Conservation (phyloP, 148 eudicot genomes). For the Chenopodium suecicum region DNA sequence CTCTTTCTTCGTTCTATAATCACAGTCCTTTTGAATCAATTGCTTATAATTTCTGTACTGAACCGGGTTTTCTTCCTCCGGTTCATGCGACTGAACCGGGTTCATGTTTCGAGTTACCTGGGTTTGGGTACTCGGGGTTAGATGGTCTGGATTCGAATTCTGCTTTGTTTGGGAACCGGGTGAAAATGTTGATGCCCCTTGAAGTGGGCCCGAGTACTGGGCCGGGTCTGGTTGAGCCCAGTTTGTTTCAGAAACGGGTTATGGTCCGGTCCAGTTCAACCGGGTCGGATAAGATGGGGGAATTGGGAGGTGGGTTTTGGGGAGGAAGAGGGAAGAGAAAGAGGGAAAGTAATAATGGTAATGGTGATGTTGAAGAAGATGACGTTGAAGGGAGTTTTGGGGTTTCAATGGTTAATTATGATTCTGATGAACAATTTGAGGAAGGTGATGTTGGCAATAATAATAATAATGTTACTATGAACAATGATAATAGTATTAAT, state of each 20-base stretch:
- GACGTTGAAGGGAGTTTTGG: slow-evolving; percentile 39
- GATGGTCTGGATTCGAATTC: slow-evolving; percentile 27
- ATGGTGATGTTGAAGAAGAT: slow-evolving; percentile 17
- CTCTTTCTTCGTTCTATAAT: neutral
- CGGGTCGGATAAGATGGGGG: slow-evolving; percentile 13
- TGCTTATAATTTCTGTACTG: slow-evolving; percentile 33
- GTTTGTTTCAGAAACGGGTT: slow-evolving; percentile 48
- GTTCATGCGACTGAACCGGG: slow-evolving; percentile 12
- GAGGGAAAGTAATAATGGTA: slow-evolving; percentile 22
- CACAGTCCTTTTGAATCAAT: neutral
- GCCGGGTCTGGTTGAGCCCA: slow-evolving; percentile 30
- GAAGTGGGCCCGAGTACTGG: slow-evolving; percentile 36
- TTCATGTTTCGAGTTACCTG: slow-evolving; percentile 26
- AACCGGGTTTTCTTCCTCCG: slow-evolving; percentile 20
- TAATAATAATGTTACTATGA: neutral
- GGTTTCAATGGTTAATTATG: slow-evolving; percentile 38
- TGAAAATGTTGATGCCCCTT: slow-evolving; percentile 45
- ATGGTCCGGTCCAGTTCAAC: slow-evolving; percentile 15
- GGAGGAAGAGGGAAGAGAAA: slow-evolving; percentile 37
- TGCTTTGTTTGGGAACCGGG: slow-evolving; percentile 21
- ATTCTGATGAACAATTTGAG: slow-evolving; percentile 44
- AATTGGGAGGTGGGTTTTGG: slow-evolving; percentile 14
- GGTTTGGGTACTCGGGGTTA: slow-evolving; percentile 24
- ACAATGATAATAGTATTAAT: neutral
- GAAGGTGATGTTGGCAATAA: neutral